Percentiles rank a stretch among this genome's conserved stretches.
phyloP scores from a whole-genome alignment of 768 basidiomycete species.

The Russula foetens region DNA sequence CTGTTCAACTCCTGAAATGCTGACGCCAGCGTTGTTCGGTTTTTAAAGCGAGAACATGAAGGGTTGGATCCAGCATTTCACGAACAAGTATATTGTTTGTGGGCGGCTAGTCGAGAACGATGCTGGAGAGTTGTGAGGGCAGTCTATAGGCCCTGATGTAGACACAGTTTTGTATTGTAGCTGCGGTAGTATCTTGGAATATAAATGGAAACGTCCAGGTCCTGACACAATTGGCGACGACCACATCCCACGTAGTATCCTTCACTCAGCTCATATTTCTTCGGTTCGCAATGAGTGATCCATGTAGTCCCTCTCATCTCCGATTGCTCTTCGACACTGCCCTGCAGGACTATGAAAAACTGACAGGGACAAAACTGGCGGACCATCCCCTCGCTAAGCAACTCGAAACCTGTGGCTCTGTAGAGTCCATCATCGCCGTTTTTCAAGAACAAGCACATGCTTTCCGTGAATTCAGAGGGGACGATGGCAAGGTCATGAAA shows the following conservation, averaged over 20 bases:
- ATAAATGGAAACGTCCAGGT: no score
- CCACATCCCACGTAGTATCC: no score
- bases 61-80: constrained; percentile 93
- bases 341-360: background rate
- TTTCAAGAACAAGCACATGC: background rate
- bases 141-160: no score
- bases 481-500: no score
- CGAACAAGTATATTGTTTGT: constrained; percentile 85
- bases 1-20: background rate
- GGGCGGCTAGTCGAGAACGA: constrained; percentile 83
- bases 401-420: background rate
- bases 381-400: background rate
- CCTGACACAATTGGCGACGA: no score
- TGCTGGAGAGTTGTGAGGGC: background rate
- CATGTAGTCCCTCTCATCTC: background rate
- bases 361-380: background rate
- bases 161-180: no score
- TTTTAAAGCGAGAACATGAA: constrained; percentile 82
- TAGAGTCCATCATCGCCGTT: background rate
- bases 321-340: background rate
- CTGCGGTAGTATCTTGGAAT: no score
- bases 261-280: no score
- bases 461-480: no score
- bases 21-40: background rate
- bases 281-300: no score